Base-by-base conservation (phyloP, 2,329 filamentous ascomycete genomes). In the Monosporascus cannonballus region DNA sequence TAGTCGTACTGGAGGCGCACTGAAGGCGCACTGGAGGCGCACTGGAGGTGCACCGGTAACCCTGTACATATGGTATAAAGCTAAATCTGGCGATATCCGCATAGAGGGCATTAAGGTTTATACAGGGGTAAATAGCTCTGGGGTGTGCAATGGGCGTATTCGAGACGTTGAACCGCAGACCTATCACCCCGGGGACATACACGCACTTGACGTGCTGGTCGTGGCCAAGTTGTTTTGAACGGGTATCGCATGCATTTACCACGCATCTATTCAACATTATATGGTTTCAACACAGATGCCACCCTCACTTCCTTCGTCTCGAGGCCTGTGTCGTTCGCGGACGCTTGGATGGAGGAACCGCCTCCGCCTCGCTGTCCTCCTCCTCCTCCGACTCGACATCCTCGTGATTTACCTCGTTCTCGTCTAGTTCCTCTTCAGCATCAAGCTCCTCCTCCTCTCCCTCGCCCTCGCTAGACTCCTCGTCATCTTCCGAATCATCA, bases 401-500 rank as follows among this genome's bases (percentile, higher is more conserved):
- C 37, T 82, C 77, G 51, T 84, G 77, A 46, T 82, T 73, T 2
- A 80, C 80, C 54, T 85, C 81, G 18, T 84, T 78, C 54, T 83
- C 80, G 22, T 83, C 79, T 2, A 81, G 66, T 1, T 72, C 73
- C 59, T 77, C 76, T 37, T 76, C 74, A 1, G 66, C 77, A 7
- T 75, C 78, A 41, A 76, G 72, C 17, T 76, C 75, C 3, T 69
- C 70, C 15, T 74, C 72, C 4, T 74, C 74, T 9, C 76, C 75
- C 11, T 75, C 76, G 9, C 27, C 61, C 3, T 62, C 60, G 46
- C 63, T 67, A 22, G 56, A 55, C 11, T 78, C 76, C 50, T 73
- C 76, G n/a, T 80, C 77, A 18, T 84, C 83, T 44, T 86, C 82
- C 6, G 82, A 85, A 46, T 81, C 82, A 27, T 79, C 82, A 15